These are phyloP conservation scores for Penicillium atrosanguineum DNA, from an alignment of 495 filamentous ascomycete genomes.

Conservation along the genomic window DNA sequence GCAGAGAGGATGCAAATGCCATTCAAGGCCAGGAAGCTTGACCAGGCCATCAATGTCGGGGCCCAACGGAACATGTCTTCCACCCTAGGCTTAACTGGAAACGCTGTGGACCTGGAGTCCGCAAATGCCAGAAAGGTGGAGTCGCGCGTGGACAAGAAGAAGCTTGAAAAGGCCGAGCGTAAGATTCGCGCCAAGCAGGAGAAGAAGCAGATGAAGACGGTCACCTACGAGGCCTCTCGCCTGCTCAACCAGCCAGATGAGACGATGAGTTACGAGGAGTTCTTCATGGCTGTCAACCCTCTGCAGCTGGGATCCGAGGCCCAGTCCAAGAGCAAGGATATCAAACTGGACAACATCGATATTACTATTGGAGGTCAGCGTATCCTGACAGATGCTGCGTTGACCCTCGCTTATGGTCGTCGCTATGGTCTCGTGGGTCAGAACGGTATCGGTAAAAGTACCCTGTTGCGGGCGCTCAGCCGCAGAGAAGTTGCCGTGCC, in stretches of 20 bases:
- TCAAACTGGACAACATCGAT: constrained; percentile 95
- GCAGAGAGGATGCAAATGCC: constrained; percentile 65
- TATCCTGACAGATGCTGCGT: constrained; percentile 83
- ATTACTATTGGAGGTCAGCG: constrained; percentile 85
- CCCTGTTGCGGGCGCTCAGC: constrained; percentile 84
- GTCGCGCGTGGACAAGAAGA: constrained; percentile 96
- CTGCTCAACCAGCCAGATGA: constrained; percentile 79
- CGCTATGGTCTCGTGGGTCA: constrained; percentile 97
- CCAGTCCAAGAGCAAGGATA: constrained; percentile 91
- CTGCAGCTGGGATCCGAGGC: constrained; percentile 78
- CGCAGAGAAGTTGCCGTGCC: constrained; percentile 92
- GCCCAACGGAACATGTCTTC: constrained; percentile 93
- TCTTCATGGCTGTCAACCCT: constrained; percentile 99
- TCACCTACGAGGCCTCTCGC: constrained; percentile 93
- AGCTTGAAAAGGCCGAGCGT: constrained; percentile 96
- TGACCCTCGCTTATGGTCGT: constrained; percentile 90
- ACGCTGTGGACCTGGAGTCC: constrained; percentile 87
- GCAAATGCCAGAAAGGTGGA: constrained; percentile 90
- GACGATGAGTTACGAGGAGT: constrained; percentile 96
- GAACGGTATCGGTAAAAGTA: constrained; percentile 99
- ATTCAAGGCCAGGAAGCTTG: constrained; percentile 77
- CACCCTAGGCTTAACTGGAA: constrained; percentile 82
- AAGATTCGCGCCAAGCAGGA: constrained; percentile 99
- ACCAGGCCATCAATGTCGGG: constrained; percentile 93
- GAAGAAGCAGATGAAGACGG: constrained; percentile 96